A percentile compares a stretch with the other conserved stretches of the same genome.
Conservation (phyloP, 2,329 filamentous ascomycete species). For the Diaporthe sp. region DNA sequence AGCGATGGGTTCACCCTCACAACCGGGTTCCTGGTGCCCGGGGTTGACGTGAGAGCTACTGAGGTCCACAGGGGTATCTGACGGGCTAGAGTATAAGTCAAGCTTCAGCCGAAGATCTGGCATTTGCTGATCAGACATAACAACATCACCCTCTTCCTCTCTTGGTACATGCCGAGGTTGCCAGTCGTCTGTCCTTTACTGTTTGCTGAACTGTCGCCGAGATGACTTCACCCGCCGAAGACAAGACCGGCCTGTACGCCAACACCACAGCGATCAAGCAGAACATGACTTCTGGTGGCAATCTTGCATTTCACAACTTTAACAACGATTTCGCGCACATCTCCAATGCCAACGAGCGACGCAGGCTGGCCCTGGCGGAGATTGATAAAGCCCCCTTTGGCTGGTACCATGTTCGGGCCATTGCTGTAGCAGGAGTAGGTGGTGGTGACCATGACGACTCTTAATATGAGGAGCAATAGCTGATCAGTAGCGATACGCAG, state of each 20-base stretch:
- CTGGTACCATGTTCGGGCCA: slow-evolving; percentile 86
- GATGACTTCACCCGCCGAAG: background rate
- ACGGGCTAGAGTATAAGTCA: slow-evolving; percentile 21
- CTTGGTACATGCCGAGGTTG: background rate
- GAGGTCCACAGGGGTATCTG: background rate
- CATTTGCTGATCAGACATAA: background rate
- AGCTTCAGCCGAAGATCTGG: slow-evolving; percentile 2
- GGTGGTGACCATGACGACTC: background rate
- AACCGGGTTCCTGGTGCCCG: background rate
- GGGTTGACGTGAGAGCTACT: background rate
- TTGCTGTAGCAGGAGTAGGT: slow-evolving; percentile 80
- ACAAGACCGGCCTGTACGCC: background rate
- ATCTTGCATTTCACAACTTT: slow-evolving; percentile 82
- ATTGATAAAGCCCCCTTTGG: slow-evolving; percentile 86
- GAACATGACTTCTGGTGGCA: slow-evolving; percentile 72
- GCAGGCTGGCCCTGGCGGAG: slow-evolving; percentile 83
- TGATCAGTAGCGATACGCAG: background rate
- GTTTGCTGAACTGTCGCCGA: too few species aligned
- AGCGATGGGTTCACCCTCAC: background rate
- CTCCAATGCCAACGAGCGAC: slow-evolving; percentile 82
- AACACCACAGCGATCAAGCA: background rate
- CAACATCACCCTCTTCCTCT: background rate
- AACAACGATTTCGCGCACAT: slow-evolving; percentile 78
- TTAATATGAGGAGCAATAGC: background rate
- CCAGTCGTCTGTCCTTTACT: background rate